Conservation (phyloP, 2,329 filamentous ascomycete species). For the Monosporascus sp. region DNA sequence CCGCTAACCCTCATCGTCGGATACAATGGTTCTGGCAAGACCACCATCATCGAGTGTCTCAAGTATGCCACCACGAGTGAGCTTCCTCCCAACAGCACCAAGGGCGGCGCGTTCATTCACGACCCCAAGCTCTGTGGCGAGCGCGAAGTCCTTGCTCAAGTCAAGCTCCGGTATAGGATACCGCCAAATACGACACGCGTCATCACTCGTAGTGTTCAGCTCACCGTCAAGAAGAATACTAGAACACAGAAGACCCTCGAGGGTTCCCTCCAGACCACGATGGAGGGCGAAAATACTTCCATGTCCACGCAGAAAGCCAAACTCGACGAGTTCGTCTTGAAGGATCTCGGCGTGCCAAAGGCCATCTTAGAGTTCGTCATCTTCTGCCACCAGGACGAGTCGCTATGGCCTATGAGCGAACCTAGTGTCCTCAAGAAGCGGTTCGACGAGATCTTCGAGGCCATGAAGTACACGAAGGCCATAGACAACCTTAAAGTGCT, state of each 20-base stretch:
- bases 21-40: slow-evolving; percentile 96
- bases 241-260: slow-evolving; percentile 81
- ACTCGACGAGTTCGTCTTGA: slow-evolving; percentile 77
- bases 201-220: slow-evolving; percentile 75
- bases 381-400: slow-evolving; percentile 98
- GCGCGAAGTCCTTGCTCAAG: slow-evolving; percentile 84
- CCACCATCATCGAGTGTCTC: slow-evolving; percentile 96
- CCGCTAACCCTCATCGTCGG: slow-evolving; percentile 95
- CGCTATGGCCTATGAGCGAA: slow-evolving; percentile 92
- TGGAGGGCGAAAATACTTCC: slow-evolving; percentile 72
- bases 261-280: slow-evolving; percentile 67
- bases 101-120: slow-evolving; percentile 89
- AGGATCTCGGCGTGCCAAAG: slow-evolving; percentile 81
- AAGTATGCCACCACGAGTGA: slow-evolving; percentile 97
- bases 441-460: slow-evolving; percentile 98
- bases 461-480: slow-evolving; percentile 92
- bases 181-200: slow-evolving; percentile 77
- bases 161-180: slow-evolving; percentile 81
- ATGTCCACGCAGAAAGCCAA: slow-evolving; percentile 78
- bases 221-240: slow-evolving; percentile 78
- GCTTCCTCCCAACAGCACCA: slow-evolving; percentile 78
- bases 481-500: slow-evolving; percentile 91
- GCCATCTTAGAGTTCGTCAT: slow-evolving; percentile 93
- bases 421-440: slow-evolving; percentile 81
- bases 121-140: slow-evolving; percentile 90